Percentiles rank a stretch among this genome's conserved stretches.
Conservation (phyloP, 2,329 filamentous ascomycete species). For the Paecilomyces variotii region DNA sequence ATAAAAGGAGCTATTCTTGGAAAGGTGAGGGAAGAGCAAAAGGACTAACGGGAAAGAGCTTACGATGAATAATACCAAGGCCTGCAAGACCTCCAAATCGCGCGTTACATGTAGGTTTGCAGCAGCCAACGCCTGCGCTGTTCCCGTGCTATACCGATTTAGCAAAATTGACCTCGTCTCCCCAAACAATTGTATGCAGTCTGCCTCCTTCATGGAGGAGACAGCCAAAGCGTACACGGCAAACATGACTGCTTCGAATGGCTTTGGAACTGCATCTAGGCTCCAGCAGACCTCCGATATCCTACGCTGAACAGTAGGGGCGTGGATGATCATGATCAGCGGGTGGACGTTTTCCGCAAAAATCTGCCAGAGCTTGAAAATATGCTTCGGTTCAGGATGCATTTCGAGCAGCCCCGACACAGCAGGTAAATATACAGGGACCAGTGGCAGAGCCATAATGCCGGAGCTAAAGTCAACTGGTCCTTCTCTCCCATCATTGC, state of each 20-base stretch:
- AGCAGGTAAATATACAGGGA: no score
- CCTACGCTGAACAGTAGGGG: slow-evolving; percentile 16
- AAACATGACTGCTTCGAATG: slow-evolving; percentile 23
- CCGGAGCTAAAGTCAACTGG: no score
- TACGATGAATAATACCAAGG: slow-evolving; percentile 48
- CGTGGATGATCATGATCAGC: slow-evolving; percentile 17
- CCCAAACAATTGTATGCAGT: slow-evolving; percentile 10
- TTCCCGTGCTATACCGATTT: slow-evolving; percentile 12
- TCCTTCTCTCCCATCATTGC: no score
- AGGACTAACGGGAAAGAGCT: neutral
- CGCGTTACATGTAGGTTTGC: slow-evolving; percentile 12
- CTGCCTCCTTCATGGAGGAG: slow-evolving; percentile 21
- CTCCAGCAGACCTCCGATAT: slow-evolving; percentile 16
- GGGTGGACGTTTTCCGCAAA: slow-evolving; percentile 19
- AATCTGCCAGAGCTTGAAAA: slow-evolving; percentile 16
- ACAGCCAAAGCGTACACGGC: slow-evolving; percentile 25
- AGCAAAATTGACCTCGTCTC: slow-evolving; percentile 15
- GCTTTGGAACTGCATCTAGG: slow-evolving; percentile 10
- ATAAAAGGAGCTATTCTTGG: no score
- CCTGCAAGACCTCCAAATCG: slow-evolving; percentile 52
- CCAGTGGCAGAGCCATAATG: no score
- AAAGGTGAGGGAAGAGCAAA: no score
- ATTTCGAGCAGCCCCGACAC: neutral
- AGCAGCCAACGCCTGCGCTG: slow-evolving; percentile 12
- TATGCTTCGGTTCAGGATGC: slow-evolving; percentile 12